A percentile compares a stretch with the other conserved stretches of the same genome.
Conservation (phyloP, 2,329 filamentous ascomycete species). For the Scleromitrula shiraiana region DNA sequence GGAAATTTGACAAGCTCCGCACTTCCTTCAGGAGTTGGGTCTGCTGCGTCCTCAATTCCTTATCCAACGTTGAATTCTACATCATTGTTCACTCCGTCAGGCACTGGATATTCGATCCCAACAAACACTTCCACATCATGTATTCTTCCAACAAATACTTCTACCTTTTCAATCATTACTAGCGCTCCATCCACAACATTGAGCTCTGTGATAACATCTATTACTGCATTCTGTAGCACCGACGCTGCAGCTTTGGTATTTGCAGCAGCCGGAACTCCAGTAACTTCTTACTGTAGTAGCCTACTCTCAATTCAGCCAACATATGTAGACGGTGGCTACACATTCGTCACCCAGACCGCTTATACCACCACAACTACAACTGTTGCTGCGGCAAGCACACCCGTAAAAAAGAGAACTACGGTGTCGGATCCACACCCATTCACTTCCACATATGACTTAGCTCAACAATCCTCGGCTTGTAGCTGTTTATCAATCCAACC, state of each 20-base stretch:
- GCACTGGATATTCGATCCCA: background rate
- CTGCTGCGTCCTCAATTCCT: background rate
- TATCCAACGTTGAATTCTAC: background rate
- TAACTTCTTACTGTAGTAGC: background rate
- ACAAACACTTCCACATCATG: background rate
- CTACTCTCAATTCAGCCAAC: background rate
- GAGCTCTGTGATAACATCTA: background rate
- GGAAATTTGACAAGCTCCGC: background rate
- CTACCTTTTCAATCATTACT: background rate
- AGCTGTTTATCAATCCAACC: background rate
- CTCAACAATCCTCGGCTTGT: background rate
- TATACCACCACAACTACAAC: background rate
- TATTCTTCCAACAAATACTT: background rate
- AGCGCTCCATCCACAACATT: background rate
- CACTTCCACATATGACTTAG: background rate
- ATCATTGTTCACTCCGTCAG: background rate
- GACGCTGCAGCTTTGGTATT: background rate
- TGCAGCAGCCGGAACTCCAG: background rate
- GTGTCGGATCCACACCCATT: background rate
- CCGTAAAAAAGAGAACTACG: background rate
- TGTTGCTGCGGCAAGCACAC: background rate
- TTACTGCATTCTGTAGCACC: background rate
- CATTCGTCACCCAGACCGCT: background rate
- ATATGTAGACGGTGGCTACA: background rate
- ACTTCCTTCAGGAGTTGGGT: background rate